Percentiles rank a stretch among this genome's conserved stretches.
These are phyloP conservation scores for Lavandula angustifolia DNA, from an alignment of 257 asterid species.

Conservation along the genomic window DNA sequence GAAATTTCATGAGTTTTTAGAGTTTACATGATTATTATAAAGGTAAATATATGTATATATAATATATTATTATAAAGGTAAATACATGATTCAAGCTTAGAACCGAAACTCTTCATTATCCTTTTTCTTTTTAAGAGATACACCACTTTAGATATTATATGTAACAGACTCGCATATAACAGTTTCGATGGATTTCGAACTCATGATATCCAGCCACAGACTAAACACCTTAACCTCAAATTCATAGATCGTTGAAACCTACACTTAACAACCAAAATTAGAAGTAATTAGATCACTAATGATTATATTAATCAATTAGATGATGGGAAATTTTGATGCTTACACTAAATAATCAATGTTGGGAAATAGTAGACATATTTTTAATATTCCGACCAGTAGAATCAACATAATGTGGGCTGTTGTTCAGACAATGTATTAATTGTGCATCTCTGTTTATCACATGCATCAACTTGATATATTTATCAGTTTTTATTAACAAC, in stretches of 20 bases:
- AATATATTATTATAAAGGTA: too few relatives aligned
- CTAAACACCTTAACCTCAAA: too few relatives aligned
- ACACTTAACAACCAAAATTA: not conserved
- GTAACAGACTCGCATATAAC: too few relatives aligned
- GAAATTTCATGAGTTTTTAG: too few relatives aligned
- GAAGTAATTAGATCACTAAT: not conserved
- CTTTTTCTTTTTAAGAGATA: too few relatives aligned
- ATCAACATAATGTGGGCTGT: constrained; percentile 31
- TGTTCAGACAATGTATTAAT: constrained; percentile 26
- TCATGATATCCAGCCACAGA: too few relatives aligned
- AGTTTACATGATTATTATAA: too few relatives aligned
- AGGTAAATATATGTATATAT: too few relatives aligned
- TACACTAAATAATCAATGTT: not conserved
- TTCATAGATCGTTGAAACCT: constrained; percentile 16
- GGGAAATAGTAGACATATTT: not conserved
- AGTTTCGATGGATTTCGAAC: too few relatives aligned
- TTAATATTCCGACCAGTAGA: constrained; percentile 24
- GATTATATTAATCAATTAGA: not conserved
- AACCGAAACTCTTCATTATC: too few relatives aligned
- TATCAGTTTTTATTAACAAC: not conserved
- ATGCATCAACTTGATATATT: constrained; percentile 7
- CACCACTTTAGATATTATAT: too few relatives aligned
- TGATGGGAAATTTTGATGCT: constrained; percentile 1
- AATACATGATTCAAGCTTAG: too few relatives aligned
- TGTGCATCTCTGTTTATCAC: constrained; percentile 10